These are phyloP conservation scores for Dactylellina cionopaga DNA, from an alignment of 2,329 filamentous ascomycete species.

Conservation along the genomic window DNA sequence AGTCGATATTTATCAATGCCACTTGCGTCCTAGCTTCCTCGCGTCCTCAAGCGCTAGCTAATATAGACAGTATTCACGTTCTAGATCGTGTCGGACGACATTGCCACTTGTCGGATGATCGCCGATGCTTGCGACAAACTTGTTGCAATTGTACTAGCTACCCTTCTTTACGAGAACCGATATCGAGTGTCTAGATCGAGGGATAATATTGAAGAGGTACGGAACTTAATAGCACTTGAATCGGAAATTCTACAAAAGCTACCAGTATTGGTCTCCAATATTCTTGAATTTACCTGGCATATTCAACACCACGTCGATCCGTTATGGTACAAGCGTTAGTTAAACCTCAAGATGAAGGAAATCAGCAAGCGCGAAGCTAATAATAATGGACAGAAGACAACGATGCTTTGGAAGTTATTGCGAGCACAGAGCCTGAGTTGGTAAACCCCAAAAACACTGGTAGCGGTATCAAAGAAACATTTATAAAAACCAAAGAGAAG, in stretches of 20 bases:
- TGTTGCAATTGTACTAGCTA: slow-evolving; percentile 13
- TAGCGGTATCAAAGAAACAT: background rate
- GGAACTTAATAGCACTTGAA: slow-evolving; percentile 3
- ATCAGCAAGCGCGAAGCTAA: background rate
- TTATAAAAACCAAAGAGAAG: background rate
- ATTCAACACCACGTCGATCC: slow-evolving; percentile 3
- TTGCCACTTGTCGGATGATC: slow-evolving; percentile 14
- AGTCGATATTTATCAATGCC: background rate
- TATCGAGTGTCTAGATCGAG: background rate
- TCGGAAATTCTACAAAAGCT: slow-evolving; percentile 4
- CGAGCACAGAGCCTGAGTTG: background rate
- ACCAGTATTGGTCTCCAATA: background rate
- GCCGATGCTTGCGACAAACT: slow-evolving; percentile 10
- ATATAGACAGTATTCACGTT: background rate
- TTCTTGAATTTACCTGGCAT: slow-evolving; percentile 36
- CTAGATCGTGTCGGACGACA: slow-evolving; percentile 26
- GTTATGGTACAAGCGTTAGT: background rate
- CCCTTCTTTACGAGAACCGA: slow-evolving; percentile 21
- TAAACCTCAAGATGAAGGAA: background rate
- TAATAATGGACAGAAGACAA: too few species aligned
- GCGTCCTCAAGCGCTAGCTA: too few species aligned
- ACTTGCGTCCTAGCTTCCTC: background rate
- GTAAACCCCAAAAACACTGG: background rate
- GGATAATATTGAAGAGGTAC: background rate
- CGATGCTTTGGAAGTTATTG: too few species aligned